phyloP scores from a whole-genome alignment of 306 rosid genomes.

The Vicia villosa region DNA sequence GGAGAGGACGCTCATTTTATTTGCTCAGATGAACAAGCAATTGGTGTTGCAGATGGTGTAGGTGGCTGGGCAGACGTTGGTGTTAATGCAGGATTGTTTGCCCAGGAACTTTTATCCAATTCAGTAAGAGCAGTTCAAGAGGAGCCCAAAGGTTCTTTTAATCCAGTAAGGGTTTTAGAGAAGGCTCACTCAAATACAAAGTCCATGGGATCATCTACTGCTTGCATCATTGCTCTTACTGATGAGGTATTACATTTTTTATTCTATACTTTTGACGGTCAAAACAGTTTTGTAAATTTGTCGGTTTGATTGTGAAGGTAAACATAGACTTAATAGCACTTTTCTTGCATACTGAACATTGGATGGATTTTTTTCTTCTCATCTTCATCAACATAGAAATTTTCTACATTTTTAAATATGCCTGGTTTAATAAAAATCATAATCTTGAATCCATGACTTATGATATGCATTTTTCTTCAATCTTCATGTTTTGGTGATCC shows the following conservation, averaged over 20 bases:
- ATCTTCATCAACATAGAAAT: slow-evolving; percentile 21
- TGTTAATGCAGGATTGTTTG: slow-evolving; percentile 72
- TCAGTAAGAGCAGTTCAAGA: slow-evolving; percentile 66
- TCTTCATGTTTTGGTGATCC: background rate
- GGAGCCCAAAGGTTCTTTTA: slow-evolving; percentile 65
- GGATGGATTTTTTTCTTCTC: slow-evolving; percentile 1
- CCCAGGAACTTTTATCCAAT: slow-evolving; percentile 76
- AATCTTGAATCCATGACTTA: background rate
- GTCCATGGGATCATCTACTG: slow-evolving; percentile 90
- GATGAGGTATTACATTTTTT: slow-evolving; percentile 55
- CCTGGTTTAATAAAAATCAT: slow-evolving; percentile 16
- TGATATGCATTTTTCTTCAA: background rate
- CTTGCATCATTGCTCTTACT: slow-evolving; percentile 75
- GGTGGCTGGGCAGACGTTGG: slow-evolving; percentile 99
- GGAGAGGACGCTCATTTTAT: slow-evolving; percentile 97
- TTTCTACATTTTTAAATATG: slow-evolving; percentile 13
- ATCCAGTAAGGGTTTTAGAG: slow-evolving; percentile 76
- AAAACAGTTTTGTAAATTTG: slow-evolving; percentile 6
- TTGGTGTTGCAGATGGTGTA: slow-evolving; percentile 95
- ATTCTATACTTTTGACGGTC: slow-evolving; percentile 3
- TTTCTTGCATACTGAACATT: slow-evolving; percentile 22
- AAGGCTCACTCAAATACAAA: slow-evolving; percentile 74
- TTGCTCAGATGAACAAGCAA: slow-evolving; percentile 69
- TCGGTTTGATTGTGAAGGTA: background rate
- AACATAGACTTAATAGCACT: slow-evolving; percentile 3